A percentile compares a stretch with the other conserved stretches of the same genome.
phyloP scores from a whole-genome alignment of 441 rosid species.

The Erodium chrysanthum region DNA sequence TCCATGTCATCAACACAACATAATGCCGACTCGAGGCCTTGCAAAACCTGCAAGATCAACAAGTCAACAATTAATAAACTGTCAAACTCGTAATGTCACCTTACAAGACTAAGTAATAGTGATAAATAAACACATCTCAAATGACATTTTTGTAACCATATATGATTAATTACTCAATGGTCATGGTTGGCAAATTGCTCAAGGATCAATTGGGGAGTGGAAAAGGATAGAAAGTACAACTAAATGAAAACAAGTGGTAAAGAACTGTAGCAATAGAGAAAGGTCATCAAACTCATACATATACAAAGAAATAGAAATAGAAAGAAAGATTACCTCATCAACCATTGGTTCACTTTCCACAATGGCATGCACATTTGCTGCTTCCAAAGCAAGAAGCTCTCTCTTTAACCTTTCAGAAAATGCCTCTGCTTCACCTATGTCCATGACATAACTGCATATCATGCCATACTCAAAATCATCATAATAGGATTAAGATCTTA shows the following conservation, averaged over 20 bases:
- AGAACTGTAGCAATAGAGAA: not conserved
- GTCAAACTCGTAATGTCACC: not conserved
- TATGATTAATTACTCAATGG: not conserved
- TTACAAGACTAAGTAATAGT: not conserved
- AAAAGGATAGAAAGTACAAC: not conserved
- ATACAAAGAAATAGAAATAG: conserved; percentile 6
- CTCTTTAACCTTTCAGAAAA: conserved; percentile 98
- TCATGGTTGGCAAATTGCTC: not conserved
- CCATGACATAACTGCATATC: conserved; percentile 83
- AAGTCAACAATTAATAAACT: conserved; percentile 18
- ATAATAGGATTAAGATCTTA: conserved; percentile 5
- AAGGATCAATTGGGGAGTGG: not conserved
- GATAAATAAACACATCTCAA: not conserved
- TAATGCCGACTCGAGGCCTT: conserved; percentile 93
- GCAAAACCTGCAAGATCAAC: conserved; percentile 55
- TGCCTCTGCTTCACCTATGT: conserved; percentile 97
- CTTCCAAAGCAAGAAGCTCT: conserved; percentile 96
- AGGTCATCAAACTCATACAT: not conserved
- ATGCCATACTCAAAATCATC: conserved; percentile 19
- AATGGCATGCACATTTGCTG: conserved; percentile 98
- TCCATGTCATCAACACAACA: conserved; percentile 94
- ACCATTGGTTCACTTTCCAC: conserved; percentile 91
- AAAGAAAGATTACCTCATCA: conserved; percentile 52
- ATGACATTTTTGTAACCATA: not conserved
- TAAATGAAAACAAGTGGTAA: not conserved